Percentiles rank a stretch among this genome's conserved stretches.
phyloP scores from a whole-genome alignment of 192 early-diverging fungal species.

The Paraglomus brasilianum region DNA sequence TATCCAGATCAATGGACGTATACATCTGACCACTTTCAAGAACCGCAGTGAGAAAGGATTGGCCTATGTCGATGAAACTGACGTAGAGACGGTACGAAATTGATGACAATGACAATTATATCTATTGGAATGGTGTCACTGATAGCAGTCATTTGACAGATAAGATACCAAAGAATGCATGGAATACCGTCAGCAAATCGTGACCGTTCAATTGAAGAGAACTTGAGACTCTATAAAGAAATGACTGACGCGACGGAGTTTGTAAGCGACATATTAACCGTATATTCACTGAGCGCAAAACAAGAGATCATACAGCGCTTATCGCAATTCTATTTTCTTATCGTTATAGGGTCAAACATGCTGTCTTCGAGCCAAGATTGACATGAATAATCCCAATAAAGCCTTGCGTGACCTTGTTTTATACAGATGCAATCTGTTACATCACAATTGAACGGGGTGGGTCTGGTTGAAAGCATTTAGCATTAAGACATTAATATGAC shows the following conservation, averaged over 20 bases:
- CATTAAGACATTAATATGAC: neutral
- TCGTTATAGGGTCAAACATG: conserved; percentile 66
- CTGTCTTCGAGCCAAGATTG: conserved; percentile 95
- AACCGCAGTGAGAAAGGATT: conserved; percentile 83
- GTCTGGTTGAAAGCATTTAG: neutral
- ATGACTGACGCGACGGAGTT: conserved; percentile 87
- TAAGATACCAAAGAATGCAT: conserved; percentile 84
- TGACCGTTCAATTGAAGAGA: conserved; percentile 86
- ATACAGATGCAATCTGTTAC: conserved; percentile 87
- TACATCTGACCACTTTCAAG: conserved; percentile 92
- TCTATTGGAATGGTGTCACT: neutral
- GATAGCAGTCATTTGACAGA: conserved; percentile 41
- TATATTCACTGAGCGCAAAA: conserved; percentile 13
- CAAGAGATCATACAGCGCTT: neutral
- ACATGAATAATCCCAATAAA: conserved; percentile 83
- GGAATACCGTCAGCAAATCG: conserved; percentile 82
- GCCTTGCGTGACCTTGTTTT: conserved; percentile 96
- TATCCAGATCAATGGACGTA: conserved; percentile 73
- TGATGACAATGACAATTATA: neutral
- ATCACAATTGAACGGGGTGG: conserved; percentile 88
- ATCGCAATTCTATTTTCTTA: neutral
- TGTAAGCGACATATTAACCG: conserved; percentile 39
- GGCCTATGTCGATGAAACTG: conserved; percentile 94
- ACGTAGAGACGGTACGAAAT: conserved; percentile 53
- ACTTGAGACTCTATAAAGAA: conserved; percentile 84